A percentile compares a stretch with the other conserved stretches of the same genome.
phyloP scores from a whole-genome alignment of 2,329 filamentous ascomycete genomes.

The Bipolaris victoriae region DNA sequence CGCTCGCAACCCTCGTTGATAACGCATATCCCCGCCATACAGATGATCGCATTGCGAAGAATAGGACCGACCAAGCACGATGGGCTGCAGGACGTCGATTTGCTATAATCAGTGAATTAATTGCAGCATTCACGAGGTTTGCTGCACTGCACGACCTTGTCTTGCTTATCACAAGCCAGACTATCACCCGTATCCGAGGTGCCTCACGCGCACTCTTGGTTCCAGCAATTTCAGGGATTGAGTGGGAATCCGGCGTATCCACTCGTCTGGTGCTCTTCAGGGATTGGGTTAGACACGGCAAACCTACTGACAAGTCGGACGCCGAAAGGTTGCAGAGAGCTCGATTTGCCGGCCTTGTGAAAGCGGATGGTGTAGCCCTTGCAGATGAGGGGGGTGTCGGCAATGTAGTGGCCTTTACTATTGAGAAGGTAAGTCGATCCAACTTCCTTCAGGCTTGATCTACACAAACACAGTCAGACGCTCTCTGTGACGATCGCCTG shows the following conservation, averaged over 20 bases:
- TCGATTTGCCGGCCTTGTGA: conserved; percentile 54
- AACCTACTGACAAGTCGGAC: conserved; percentile 32
- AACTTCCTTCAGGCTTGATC: conserved; percentile 35
- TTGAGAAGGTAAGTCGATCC: conserved; percentile 54
- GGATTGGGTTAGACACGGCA: conserved; percentile 61
- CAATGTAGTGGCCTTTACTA: conserved; percentile 58
- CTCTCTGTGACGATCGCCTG: conserved; percentile 24
- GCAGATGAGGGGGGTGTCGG: conserved; percentile 53
- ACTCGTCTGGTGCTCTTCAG: conserved; percentile 78
- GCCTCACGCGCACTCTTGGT: conserved; percentile 71
- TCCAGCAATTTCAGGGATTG: conserved; percentile 73
- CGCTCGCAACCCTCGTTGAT: conserved; percentile 76
- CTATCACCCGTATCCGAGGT: conserved; percentile 77
- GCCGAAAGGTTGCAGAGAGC: conserved; percentile 40
- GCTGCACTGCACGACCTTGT: conserved; percentile 75
- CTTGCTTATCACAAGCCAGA: conserved; percentile 78
- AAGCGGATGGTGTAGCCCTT: conserved; percentile 50
- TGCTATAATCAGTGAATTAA: conserved; percentile 71
- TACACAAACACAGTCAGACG: conserved; percentile 18
- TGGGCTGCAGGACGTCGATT: conserved; percentile 59
- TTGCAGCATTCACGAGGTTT: conserved; percentile 68
- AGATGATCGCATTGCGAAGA: conserved; percentile 53
- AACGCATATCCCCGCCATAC: conserved; percentile 71
- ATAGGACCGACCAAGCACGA: conserved; percentile 52
- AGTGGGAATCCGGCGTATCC: conserved; percentile 81